Evolutionary conservation across 495 filamentous ascomycete genomes (phyloP), one percentile per base, ranked within the genome.

Genomic region (Trichoderma virens): DNA sequence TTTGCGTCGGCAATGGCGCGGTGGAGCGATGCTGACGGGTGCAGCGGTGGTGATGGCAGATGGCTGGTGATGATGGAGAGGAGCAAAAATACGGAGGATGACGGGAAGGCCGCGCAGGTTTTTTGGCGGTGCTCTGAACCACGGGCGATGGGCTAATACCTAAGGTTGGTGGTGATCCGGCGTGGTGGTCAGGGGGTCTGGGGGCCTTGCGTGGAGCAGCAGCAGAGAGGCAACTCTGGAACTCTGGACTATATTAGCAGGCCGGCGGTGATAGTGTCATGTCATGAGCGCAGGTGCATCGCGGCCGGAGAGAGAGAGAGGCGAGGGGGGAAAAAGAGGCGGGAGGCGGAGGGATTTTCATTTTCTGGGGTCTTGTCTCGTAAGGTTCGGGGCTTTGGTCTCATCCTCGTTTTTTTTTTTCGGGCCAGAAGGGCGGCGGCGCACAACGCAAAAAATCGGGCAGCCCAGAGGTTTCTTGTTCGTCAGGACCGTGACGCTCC

Each of bases 311-410:
- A 70, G 63, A 59, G 63, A 59, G 54, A 64, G 65, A 65, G 66
- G 65, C 65, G 67, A 64, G 63, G 51, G 43, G 43, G 28, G 43
- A 13, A 35, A 23, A 54, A 32, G 38, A 31, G 63, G 68, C 68
- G 68, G 69, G 63, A 67, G 69, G 70, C 60, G 65, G 71, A 65
- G 64, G 66, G 67, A 68, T 67, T 70, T 70, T 70, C 51, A 68
- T 71, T 71, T 71, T 73, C 71, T 71, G 69, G 71, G 71, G 71
- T 69, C 7, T 62, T 67, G 69, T 70, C 71, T 63, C 64, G 51
- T 56, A 67, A 67, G 71, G 69, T 72, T 73, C 71, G 71, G 71
- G 71, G 71, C 70, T 65, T 67, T 70, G 68, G 68, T 70, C 68
- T 70, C 68, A 70, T 70, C 67, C 67, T 67, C 51, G 32, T 56